Conservation (phyloP, 192 early-diverging fungal species). For the Rhizoclosmatium globosum region DNA sequence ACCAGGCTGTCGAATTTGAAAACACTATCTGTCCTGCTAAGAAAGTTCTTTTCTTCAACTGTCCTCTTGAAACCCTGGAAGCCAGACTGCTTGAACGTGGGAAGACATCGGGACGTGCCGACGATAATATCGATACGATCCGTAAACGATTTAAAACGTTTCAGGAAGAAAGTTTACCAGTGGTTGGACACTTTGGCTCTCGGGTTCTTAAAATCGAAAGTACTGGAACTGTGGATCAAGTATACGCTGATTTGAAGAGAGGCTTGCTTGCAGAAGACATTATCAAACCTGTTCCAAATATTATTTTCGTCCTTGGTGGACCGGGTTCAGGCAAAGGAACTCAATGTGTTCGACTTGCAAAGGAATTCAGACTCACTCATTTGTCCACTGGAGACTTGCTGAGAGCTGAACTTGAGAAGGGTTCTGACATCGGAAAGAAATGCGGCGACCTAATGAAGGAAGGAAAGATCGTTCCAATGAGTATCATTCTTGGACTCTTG, state of each 20-base stretch:
- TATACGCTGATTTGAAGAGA: conserved; percentile 6
- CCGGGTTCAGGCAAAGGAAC: conserved; percentile 74
- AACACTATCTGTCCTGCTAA: conserved; percentile 49
- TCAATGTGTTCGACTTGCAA: conserved; percentile 81
- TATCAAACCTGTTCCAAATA: conserved; percentile 28
- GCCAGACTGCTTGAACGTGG: conserved; percentile 63
- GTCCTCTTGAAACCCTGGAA: conserved; percentile 48
- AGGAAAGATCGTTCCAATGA: conserved; percentile 93
- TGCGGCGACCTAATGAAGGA: conserved; percentile 90
- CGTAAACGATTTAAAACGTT: conserved; percentile 60
- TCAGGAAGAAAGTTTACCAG: conserved; percentile 49
- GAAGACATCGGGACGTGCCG: conserved; percentile 64
- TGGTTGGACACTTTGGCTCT: conserved; percentile 48
- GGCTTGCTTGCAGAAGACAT: background rate
- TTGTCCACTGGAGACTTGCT: conserved; percentile 96
- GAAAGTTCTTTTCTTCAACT: conserved; percentile 62
- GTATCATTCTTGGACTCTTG: conserved; percentile 83
- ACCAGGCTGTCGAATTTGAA: conserved; percentile 62
- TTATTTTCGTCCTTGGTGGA: conserved; percentile 38
- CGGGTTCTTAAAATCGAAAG: conserved; percentile 39
- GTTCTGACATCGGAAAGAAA: conserved; percentile 71
- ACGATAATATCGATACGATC: conserved; percentile 66
- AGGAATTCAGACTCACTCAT: conserved; percentile 91
- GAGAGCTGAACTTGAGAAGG: conserved; percentile 79
- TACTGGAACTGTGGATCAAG: conserved; percentile 29